phyloP scores from a whole-genome alignment of 192 early-diverging fungal genomes.

The Backusella macrospora region DNA sequence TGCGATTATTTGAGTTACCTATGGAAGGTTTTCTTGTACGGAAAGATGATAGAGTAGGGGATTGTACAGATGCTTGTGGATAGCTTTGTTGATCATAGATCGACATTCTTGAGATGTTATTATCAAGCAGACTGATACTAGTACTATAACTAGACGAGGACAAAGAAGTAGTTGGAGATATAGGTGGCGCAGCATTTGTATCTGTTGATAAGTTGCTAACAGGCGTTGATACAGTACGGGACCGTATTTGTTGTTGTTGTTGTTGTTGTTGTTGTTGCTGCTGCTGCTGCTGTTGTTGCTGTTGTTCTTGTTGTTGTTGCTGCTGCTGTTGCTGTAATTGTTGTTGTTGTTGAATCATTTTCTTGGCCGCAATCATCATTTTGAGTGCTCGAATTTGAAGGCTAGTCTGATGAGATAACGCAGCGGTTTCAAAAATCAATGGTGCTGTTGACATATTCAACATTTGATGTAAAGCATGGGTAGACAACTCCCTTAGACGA shows the following conservation, averaged over 20 bases:
- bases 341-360: constrained; percentile 62
- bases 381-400: constrained; percentile 63
- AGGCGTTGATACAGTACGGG: constrained; percentile 18
- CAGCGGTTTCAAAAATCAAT: constrained; percentile 68
- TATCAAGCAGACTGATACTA: constrained; percentile 4
- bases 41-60: constrained; percentile 9
- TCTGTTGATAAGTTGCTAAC: background rate
- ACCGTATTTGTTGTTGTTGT: background rate
- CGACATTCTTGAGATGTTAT: constrained; percentile 7
- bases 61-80: background rate
- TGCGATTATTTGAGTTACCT: background rate
- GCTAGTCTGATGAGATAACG: constrained; percentile 65
- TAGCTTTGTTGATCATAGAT: constrained; percentile 10
- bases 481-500: constrained; percentile 55
- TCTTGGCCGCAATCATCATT: constrained; percentile 61
- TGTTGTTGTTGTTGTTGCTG: constrained; percentile 22
- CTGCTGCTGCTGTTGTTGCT: constrained; percentile 20
- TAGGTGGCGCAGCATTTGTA: background rate
- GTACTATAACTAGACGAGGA: constrained; percentile 20
- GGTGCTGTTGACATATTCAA: constrained; percentile 66
- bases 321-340: constrained; percentile 15
- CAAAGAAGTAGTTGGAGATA: constrained; percentile 13
- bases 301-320: constrained; percentile 51
- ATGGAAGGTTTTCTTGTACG: constrained; percentile 17
- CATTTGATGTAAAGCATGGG: constrained; percentile 64